phyloP scores from a whole-genome alignment of 108 stramenopile genomes.

The Skeletonema menzelii region DNA sequence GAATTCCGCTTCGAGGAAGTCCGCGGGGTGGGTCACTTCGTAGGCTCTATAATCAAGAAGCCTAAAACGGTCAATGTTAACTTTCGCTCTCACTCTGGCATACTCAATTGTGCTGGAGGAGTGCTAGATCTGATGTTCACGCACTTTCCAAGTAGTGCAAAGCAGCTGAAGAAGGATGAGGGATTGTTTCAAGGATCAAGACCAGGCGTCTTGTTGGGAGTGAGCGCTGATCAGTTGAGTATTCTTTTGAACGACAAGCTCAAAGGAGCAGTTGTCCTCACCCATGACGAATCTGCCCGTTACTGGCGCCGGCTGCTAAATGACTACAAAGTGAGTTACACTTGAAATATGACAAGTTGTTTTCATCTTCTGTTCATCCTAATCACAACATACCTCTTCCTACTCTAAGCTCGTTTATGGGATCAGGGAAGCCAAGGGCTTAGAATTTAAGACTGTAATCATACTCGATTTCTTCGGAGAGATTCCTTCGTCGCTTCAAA shows the following conservation, averaged over 20 bases:
- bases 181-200: conserved; percentile 49
- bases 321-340: conserved; percentile 1
- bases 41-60: conserved; percentile 12
- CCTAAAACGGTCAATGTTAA: conserved; percentile 50
- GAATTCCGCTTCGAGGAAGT: conserved; percentile 64
- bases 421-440: conserved; percentile 55
- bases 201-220: conserved; percentile 32
- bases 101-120: conserved; percentile 47
- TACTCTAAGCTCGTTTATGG: conserved; percentile 32
- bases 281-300: conserved; percentile 29
- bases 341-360: neutral
- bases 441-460: conserved; percentile 54
- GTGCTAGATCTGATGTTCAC: conserved; percentile 39
- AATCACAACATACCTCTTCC: neutral
- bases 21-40: conserved; percentile 38
- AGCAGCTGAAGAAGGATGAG: conserved; percentile 33
- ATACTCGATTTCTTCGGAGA: conserved; percentile 52
- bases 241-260: conserved; percentile 7
- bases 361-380: conserved; percentile 2
- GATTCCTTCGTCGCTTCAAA: conserved; percentile 27
- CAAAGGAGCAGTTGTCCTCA: conserved; percentile 26
- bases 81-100: conserved; percentile 58
- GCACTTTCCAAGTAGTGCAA: conserved; percentile 38
- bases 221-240: neutral
- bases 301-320: conserved; percentile 41